Evolutionary conservation across 1,284 basidiomycete genomes (phyloP).

Genomic region (Trametes hirsuta): DNA sequence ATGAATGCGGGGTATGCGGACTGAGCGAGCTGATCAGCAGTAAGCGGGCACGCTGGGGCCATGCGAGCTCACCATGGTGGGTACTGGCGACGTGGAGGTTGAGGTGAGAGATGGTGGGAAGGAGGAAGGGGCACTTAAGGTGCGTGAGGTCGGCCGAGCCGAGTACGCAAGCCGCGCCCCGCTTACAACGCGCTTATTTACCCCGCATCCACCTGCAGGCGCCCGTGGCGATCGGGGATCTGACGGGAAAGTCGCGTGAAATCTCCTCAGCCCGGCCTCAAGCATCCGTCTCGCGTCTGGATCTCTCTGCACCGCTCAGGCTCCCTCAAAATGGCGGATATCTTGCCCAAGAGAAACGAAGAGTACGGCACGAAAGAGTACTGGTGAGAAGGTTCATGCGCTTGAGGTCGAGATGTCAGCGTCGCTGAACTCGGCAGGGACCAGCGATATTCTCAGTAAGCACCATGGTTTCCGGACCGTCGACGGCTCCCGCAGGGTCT

Average conservation of each 20-base stretch:
- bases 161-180: constrained; percentile 7
- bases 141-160: constrained; percentile 13
- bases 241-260: constrained; percentile 7
- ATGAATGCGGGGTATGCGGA: constrained; percentile 82
- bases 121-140: constrained; percentile 1
- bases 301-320: background rate
- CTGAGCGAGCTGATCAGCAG: constrained; percentile 39
- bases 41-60: background rate
- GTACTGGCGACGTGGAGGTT: constrained; percentile 6
- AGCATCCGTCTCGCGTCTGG: background rate
- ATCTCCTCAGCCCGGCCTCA: constrained; percentile 10
- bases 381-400: constrained; percentile 51
- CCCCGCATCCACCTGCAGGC: constrained; percentile 19
- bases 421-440: constrained; percentile 49
- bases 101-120: constrained; percentile 10
- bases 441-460: constrained; percentile 69
- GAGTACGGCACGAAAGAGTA: constrained; percentile 78
- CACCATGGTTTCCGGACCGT: constrained; percentile 5
- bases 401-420: background rate
- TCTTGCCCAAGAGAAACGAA: constrained; percentile 69
- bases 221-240: constrained; percentile 17
- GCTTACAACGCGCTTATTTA: constrained; percentile 12
- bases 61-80: constrained; percentile 20
- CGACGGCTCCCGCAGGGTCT: background rate
- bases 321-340: constrained; percentile 30